Evolutionary conservation across 108 stramenopile species (phyloP).

Genomic region (Skeletonema marinoi): DNA sequence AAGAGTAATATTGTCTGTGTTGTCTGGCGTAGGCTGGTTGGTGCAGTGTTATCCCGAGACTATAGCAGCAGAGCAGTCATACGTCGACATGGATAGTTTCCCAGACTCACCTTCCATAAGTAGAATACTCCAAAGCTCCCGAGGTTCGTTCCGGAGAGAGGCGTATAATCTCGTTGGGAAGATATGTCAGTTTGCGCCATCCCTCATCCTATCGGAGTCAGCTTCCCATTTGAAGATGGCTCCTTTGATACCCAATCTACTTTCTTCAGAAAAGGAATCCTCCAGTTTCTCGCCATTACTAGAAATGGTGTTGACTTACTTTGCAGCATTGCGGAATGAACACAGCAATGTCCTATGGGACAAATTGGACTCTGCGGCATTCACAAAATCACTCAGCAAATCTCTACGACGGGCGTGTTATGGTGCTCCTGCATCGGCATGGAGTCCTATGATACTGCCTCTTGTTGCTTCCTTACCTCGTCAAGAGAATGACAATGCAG

Average conservation of each 20-base stretch:
- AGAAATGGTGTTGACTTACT: conserved; percentile 64
- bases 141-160: conserved; percentile 61
- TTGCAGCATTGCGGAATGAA: conserved; percentile 21
- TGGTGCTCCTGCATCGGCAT: conserved; percentile 57
- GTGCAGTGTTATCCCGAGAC: conserved; percentile 19
- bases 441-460: conserved; percentile 78
- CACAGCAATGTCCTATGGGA: conserved; percentile 12
- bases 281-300: conserved; percentile 60
- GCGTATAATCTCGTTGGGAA: conserved; percentile 58
- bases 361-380: conserved; percentile 26
- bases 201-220: conserved; percentile 7
- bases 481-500: conserved; percentile 5
- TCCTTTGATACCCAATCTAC: conserved; percentile 50
- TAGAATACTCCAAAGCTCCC: conserved; percentile 48
- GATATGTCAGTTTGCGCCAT: conserved; percentile 53
- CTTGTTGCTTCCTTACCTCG: conserved; percentile 58
- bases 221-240: conserved; percentile 27
- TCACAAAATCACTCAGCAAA: conserved; percentile 61
- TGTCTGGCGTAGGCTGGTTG: conserved; percentile 30
- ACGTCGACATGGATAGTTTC: not conserved
- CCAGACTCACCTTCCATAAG: conserved; percentile 33
- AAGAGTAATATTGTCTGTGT: conserved; percentile 53
- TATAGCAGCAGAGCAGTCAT: not conserved
- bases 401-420: conserved; percentile 70
- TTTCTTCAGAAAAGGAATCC: conserved; percentile 73